Base-by-base conservation (phyloP, 1,139 yeast genomes). In the Geotrichum bryndzae region DNA sequence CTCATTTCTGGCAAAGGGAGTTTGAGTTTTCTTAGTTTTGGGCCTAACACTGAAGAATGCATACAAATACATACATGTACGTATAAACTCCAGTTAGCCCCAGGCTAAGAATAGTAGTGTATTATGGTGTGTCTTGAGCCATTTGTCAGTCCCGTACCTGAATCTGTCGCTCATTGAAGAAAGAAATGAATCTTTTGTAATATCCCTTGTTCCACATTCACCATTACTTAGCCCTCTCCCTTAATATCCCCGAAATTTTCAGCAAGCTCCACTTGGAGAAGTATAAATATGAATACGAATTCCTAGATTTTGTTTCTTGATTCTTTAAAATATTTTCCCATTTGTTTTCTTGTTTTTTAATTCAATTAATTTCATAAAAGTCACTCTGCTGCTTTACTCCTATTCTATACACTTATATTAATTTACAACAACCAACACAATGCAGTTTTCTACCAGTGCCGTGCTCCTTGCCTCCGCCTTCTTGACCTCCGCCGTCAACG, bases 401-500 rank as follows among this genome's bases (percentile, higher is more conserved):
- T 18, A 22, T 18, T 52, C 41, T 2, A 7, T 18, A 13, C 31
- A 56, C 13, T 13, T 25, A 38, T 27, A 22, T 51, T 29, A 35
- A 51, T 25, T 13, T 23, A 56, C 7, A 27, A 25, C 22, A 50
- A 27, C 8, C 15, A 29, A 35, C 15, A 27, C 27, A 41, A 56
- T 58, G 60, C 41, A 53, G 29, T 46, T 53, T 25, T 53, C 59
- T 33, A 22, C 25, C 10, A n/a, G 51, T 3, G 23, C 50, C 23
- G 15, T 56, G n/a, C n/a, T 57, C 25, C 18, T 61, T 8, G 56
- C 61, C 23, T 52, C 51, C 25, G 18, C 54, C 13, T 25, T 53
- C 25, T 25, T 38, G 10, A 48, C 58, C 51, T 29, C 53, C 29
- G 46, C 45, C 13, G 54, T 35, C 33, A 51, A 55, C 22, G 60